Evolutionary conservation across 1,284 basidiomycete species (phyloP).

Genomic region (Cystobasidium pallidum): DNA sequence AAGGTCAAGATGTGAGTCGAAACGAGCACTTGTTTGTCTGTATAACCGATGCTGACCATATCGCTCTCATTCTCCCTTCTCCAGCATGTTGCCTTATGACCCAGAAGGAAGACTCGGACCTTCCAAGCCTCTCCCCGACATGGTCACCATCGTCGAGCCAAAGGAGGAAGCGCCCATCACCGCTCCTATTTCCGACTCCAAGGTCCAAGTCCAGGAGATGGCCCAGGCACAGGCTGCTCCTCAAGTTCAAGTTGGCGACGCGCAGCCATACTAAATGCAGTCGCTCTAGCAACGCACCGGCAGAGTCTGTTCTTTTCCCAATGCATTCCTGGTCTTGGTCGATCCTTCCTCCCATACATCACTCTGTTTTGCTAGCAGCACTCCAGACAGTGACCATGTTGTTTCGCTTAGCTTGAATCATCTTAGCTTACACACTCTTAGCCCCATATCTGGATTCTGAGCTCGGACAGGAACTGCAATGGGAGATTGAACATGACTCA

Average conservation of each 20-base stretch:
- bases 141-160: slow-evolving; percentile 69
- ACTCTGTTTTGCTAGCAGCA: neutral
- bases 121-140: slow-evolving; percentile 92
- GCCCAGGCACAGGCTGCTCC: slow-evolving; percentile 37
- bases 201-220: slow-evolving; percentile 42
- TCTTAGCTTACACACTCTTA: too few relatives aligned
- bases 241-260: slow-evolving; percentile 39
- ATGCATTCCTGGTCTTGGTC: neutral
- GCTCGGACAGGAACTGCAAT: too few relatives aligned
- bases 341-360: neutral
- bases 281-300: slow-evolving; percentile 8
- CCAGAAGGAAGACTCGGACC: slow-evolving; percentile 86
- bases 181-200: slow-evolving; percentile 44
- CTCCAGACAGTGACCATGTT: neutral
- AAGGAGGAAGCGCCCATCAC: slow-evolving; percentile 63
- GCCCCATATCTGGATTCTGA: too few relatives aligned
- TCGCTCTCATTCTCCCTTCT: slow-evolving; percentile 31
- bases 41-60: slow-evolving; percentile 18
- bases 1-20: slow-evolving; percentile 99
- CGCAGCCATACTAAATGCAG: slow-evolving; percentile 35
- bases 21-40: too few relatives aligned
- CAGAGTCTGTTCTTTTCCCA: neutral
- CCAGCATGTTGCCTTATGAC: slow-evolving; percentile 94
- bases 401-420: neutral
- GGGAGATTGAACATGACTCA: too few relatives aligned